These are phyloP conservation scores for Bipolaris zeicola DNA, from an alignment of 2,329 filamentous ascomycete species.

Conservation along the genomic window DNA sequence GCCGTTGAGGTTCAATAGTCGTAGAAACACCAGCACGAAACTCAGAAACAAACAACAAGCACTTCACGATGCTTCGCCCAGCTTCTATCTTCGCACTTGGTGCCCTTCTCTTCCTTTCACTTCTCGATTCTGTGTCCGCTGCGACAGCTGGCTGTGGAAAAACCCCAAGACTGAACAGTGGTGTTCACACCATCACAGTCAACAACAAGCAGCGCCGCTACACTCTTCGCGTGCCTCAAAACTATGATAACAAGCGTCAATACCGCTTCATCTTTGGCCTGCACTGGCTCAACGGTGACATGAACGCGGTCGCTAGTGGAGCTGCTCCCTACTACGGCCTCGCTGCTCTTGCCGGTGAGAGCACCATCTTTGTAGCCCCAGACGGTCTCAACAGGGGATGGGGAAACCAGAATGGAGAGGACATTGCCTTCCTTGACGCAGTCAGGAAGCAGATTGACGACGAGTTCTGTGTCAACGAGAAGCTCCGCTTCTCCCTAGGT, in stretches of 20 bases:
- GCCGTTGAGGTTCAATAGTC: not conserved
- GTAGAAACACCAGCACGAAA: not conserved
- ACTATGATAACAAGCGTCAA: slow-evolving; percentile 49
- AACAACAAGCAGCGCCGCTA: slow-evolving; percentile 23
- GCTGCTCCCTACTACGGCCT: slow-evolving; percentile 51
- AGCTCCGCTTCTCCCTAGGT: slow-evolving; percentile 52
- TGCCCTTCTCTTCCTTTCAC: slow-evolving; percentile 12
- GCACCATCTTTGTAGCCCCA: slow-evolving; percentile 53
- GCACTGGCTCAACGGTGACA: slow-evolving; percentile 51
- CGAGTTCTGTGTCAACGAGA: slow-evolving; percentile 52
- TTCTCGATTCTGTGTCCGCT: slow-evolving; percentile 12
- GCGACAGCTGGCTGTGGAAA: slow-evolving; percentile 24
- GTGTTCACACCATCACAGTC: slow-evolving; percentile 27
- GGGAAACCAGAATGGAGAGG: slow-evolving; percentile 52
- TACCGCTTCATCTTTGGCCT: slow-evolving; percentile 53
- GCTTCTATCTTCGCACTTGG: slow-evolving; percentile 13
- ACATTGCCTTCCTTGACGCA: slow-evolving; percentile 50
- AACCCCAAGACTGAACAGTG: slow-evolving; percentile 16
- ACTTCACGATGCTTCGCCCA: slow-evolving; percentile 13
- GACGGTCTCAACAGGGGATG: slow-evolving; percentile 50
- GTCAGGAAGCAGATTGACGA: slow-evolving; percentile 49
- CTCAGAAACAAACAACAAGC: not conserved
- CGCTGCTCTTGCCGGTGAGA: slow-evolving; percentile 42
- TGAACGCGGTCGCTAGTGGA: slow-evolving; percentile 42
- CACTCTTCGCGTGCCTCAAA: slow-evolving; percentile 39